phyloP scores from a whole-genome alignment of 441 rosid genomes.

The Metrosideros polymorpha region DNA sequence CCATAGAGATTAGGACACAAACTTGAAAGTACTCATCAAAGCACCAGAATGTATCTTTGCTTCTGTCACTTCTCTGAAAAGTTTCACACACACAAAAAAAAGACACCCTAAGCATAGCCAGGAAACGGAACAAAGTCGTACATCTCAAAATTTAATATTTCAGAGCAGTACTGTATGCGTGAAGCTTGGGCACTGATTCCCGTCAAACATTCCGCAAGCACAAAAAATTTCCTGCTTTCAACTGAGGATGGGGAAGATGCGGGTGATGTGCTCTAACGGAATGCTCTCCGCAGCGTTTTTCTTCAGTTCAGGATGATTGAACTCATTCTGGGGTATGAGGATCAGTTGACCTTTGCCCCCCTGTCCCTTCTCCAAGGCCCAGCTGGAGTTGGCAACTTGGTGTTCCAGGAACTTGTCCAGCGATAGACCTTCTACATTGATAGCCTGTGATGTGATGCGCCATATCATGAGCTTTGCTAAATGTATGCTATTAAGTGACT shows the following conservation, averaged over 20 bases:
- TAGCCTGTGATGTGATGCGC: conserved; percentile 38
- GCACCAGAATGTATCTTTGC: background rate
- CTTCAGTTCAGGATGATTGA: conserved; percentile 88
- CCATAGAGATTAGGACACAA: background rate
- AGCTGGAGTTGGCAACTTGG: conserved; percentile 49
- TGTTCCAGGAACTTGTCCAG: conserved; percentile 88
- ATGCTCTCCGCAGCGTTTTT: conserved; percentile 53
- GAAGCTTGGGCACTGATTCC: background rate
- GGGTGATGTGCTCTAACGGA: conserved; percentile 77
- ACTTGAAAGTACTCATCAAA: background rate
- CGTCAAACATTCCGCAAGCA: background rate
- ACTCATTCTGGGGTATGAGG: conserved; percentile 54
- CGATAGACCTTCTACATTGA: conserved; percentile 70
- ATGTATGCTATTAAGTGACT: background rate
- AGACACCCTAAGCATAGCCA: background rate
- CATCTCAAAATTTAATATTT: background rate
- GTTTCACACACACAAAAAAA: background rate
- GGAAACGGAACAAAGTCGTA: background rate
- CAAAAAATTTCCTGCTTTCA: conserved; percentile 10
- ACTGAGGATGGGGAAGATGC: conserved; percentile 87
- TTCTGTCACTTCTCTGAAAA: background rate
- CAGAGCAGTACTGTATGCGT: background rate
- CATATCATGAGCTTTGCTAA: background rate
- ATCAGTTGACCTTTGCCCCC: conserved; percentile 47
- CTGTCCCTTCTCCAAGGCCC: conserved; percentile 65